A percentile compares a stretch with the other conserved stretches of the same genome.
Evolutionary conservation across 2,329 filamentous ascomycete species (phyloP).

Genomic region (Scleromitrula shiraiana): DNA sequence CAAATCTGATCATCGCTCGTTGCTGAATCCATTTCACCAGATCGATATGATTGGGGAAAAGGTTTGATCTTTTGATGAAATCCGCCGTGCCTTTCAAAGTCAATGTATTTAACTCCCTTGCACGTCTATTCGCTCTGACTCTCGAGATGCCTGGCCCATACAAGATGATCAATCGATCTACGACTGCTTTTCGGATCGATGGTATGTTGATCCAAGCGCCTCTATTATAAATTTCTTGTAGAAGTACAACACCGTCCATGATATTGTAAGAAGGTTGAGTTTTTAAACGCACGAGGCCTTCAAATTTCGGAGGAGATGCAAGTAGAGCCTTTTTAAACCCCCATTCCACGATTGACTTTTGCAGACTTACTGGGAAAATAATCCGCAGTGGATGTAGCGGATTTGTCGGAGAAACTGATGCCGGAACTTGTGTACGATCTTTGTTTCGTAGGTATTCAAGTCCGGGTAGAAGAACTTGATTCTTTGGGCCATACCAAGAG

Average conservation of each 20-base stretch:
- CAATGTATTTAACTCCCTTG: slow-evolving; percentile 4
- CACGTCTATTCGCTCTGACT: slow-evolving; percentile 16
- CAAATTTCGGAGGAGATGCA: neutral
- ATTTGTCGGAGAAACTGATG: slow-evolving; percentile 15
- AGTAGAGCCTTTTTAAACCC: slow-evolving; percentile 33
- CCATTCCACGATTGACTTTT: slow-evolving; percentile 41
- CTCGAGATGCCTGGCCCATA: slow-evolving; percentile 22
- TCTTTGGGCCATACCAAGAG: slow-evolving; percentile 30
- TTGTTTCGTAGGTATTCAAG: slow-evolving; percentile 2
- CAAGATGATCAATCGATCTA: slow-evolving; percentile 22
- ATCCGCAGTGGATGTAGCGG: slow-evolving; percentile 29
- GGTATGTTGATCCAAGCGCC: slow-evolving; percentile 17
- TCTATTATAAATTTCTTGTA: slow-evolving; percentile 20
- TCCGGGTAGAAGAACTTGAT: neutral
- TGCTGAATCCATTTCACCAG: slow-evolving; percentile 8
- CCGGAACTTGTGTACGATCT: slow-evolving; percentile 11
- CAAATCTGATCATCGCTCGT: neutral
- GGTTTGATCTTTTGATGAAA: too few relatives aligned
- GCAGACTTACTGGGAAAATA: slow-evolving; percentile 37
- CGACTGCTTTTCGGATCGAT: slow-evolving; percentile 16
- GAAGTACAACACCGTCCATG: slow-evolving; percentile 22
- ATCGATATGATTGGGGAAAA: too few relatives aligned
- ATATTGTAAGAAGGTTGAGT: slow-evolving; percentile 2
- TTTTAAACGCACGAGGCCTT: neutral
- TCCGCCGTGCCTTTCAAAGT: slow-evolving; percentile 13